phyloP scores from a whole-genome alignment of 2,329 filamentous ascomycete species.

The Epichloe coenophiala region DNA sequence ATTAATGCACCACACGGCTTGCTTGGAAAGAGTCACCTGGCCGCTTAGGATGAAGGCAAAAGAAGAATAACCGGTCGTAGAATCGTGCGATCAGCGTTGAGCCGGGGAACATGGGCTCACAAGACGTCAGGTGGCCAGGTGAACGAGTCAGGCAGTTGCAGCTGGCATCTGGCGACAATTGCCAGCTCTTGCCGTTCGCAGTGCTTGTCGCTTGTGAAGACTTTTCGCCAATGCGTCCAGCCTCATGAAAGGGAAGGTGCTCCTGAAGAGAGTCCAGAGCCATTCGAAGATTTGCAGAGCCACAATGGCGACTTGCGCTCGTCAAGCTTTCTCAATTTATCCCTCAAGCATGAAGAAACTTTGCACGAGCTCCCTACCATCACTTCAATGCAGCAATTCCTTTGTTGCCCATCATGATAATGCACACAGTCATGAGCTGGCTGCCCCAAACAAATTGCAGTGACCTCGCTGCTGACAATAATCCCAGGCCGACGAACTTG shows the following conservation, averaged over 20 bases:
- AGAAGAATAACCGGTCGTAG: neutral
- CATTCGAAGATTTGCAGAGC: no score
- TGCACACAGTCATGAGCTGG: no score
- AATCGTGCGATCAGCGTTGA: neutral
- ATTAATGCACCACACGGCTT: neutral
- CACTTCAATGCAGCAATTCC: no score
- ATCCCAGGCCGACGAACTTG: no score
- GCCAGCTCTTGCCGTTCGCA: neutral
- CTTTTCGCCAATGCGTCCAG: neutral
- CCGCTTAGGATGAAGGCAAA: neutral
- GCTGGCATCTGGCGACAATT: neutral
- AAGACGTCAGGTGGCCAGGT: neutral
- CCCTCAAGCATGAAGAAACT: no score
- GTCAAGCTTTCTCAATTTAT: no score
- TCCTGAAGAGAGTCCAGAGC: no score
- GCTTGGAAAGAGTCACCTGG: neutral
- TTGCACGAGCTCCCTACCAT: no score
- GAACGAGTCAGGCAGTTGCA: neutral
- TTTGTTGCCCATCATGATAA: no score
- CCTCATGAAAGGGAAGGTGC: neutral
- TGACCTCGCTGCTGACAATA: no score
- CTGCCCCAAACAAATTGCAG: no score
- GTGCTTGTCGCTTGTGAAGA: neutral
- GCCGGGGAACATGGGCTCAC: neutral
- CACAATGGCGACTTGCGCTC: no score